Evolutionary conservation across 1,284 basidiomycete species (phyloP), one percentile per base, ranked within the genome.

Genomic region (Cutaneotrichosporon arboriforme): DNA sequence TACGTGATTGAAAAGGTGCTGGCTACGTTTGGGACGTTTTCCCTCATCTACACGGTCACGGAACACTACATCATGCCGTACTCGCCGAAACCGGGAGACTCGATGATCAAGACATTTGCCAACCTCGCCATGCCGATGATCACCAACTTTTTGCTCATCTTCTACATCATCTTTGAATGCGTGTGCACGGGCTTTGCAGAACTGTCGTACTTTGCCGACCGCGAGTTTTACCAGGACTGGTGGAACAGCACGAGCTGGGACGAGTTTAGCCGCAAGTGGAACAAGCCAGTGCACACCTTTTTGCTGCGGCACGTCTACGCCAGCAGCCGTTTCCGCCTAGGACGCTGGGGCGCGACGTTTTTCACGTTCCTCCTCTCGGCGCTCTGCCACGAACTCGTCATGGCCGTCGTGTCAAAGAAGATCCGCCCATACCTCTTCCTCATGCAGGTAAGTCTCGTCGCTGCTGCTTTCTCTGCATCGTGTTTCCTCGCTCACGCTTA

Each of bases 211-310:
- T 98, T 97, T 69, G 91, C 91, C 22, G 94, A 98, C 71, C 81
- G 94, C 39, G 88, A 92, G 63, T 97, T 97, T 73, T 98, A 97
- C 74, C 88, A 92, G 74, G 93, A 97, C 70, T 97, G 91, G 88
- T 97, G 94, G 94, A 98, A 97, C 76, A 89, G 90, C 1, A 91
- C 87, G 0, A 88, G 87, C 3, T 94, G 90, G 87, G 96, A 97
- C 68, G 90, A 97, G 71, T 98, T 96, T 74, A 87, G 90, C 7
- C 84, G 92, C 45, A 92, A 93, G 76, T 96, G 92, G 92, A 96
- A 96, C 77, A 90, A 88, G 63, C 77, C 77, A 2, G 77, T 76
- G 1, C 73, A 77, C 54, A 84, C 84, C 3, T 97, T 97, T 80
- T 81, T 98, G 20, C 81, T 97, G 10, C 84, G 90, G 17, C 94